Conservation (phyloP, 2,329 filamentous ascomycete species). For the Exophiala bonariae region DNA sequence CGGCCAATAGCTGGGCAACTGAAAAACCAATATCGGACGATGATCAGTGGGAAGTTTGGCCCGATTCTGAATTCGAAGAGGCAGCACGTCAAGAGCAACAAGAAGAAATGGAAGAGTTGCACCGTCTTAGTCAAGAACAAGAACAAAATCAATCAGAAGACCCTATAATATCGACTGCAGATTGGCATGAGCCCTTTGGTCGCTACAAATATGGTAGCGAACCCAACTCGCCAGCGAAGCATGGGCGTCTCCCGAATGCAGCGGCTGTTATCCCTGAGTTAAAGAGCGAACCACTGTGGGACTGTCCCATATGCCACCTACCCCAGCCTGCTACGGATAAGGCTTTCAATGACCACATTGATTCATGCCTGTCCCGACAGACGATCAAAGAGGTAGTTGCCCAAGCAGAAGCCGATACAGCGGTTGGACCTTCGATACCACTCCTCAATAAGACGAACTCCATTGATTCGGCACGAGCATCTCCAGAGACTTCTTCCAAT, state of each 20-base stretch:
- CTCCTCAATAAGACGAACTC: neutral
- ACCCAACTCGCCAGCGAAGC: conserved; percentile 23
- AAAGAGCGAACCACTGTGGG: conserved; percentile 55
- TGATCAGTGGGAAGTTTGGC: conserved; percentile 66
- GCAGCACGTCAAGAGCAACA: conserved; percentile 60
- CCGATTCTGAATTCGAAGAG: conserved; percentile 65
- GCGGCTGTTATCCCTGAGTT: neutral
- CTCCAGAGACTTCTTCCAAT: conserved; percentile 5
- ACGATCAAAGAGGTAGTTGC: conserved; percentile 80
- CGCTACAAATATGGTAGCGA: conserved; percentile 28
- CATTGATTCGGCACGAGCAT: neutral
- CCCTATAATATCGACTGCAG: conserved; percentile 22
- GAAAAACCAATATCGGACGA: conserved; percentile 44
- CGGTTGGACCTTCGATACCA: neutral
- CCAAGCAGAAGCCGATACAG: conserved; percentile 8
- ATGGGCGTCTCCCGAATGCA: conserved; percentile 12
- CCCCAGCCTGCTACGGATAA: conserved; percentile 77
- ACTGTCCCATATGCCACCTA: conserved; percentile 82
- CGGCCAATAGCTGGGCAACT: conserved; percentile 18
- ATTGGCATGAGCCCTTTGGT: conserved; percentile 30
- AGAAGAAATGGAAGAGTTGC: conserved; percentile 62
- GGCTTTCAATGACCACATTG: conserved; percentile 86
- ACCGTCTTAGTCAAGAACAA: conserved; percentile 62
- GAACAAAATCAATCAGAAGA: conserved; percentile 23
- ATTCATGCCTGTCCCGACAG: conserved; percentile 81